Percentiles rank a stretch among this genome's conserved stretches.
phyloP scores from a whole-genome alignment of 352 stramenopile species.

The Thalassiosira oceanica region DNA sequence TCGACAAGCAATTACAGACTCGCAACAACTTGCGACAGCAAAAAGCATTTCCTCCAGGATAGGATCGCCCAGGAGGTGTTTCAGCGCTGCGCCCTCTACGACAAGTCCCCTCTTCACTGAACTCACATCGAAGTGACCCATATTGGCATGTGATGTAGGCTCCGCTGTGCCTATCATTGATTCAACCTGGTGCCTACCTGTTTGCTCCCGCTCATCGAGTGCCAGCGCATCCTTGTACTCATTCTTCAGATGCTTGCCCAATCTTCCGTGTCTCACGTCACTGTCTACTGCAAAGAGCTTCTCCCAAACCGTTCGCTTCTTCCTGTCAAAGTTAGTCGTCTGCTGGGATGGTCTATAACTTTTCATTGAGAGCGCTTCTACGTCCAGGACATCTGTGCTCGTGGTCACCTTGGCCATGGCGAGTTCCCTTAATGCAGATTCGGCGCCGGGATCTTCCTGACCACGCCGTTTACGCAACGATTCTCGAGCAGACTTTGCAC shows the following conservation, averaged over 20 bases:
- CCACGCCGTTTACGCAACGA: conserved; percentile 29
- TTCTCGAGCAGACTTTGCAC: conserved; percentile 46
- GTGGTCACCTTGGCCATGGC: conserved; percentile 34
- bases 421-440: conserved; percentile 28
- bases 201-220: conserved; percentile 36
- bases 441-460: conserved; percentile 30
- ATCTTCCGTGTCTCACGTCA: conserved; percentile 66
- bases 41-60: conserved; percentile 83
- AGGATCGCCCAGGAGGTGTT: conserved; percentile 78
- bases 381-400: conserved; percentile 60
- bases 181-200: conserved; percentile 27
- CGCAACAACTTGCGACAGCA: conserved; percentile 85
- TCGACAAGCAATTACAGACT: conserved; percentile 95
- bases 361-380: conserved; percentile 69
- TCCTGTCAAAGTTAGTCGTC: conserved; percentile 62
- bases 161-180: conserved; percentile 19
- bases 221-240: conserved; percentile 56
- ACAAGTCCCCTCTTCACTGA: conserved; percentile 83
- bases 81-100: conserved; percentile 90
- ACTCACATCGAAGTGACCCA: conserved; percentile 43
- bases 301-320: conserved; percentile 68
- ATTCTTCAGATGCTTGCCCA: conserved; percentile 75
- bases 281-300: conserved; percentile 77
- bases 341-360: conserved; percentile 59
- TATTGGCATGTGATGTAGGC: conserved; percentile 6